phyloP scores from a whole-genome alignment of 768 basidiomycete genomes.

The Tulasnella sp. region DNA sequence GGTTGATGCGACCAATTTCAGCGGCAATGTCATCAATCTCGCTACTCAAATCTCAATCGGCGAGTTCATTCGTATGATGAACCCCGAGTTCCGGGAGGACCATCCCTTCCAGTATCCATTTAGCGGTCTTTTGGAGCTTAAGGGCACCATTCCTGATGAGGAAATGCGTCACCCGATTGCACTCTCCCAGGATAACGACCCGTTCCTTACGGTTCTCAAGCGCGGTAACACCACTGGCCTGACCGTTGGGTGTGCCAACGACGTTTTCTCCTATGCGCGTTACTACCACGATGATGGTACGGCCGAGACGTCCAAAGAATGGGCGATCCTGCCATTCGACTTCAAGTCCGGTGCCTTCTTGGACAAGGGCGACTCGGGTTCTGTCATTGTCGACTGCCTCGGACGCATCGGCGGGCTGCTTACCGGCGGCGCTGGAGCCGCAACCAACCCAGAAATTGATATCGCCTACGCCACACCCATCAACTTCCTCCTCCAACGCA shows the following conservation, averaged over 20 bases:
- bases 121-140: slow-evolving; percentile 21
- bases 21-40: slow-evolving; percentile 22
- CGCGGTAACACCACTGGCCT: slow-evolving; percentile 22
- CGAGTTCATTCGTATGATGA: slow-evolving; percentile 1
- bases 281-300: slow-evolving; percentile 19
- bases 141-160: slow-evolving; percentile 22
- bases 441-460: neutral
- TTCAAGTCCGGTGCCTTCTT: slow-evolving; percentile 9
- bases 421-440: slow-evolving; percentile 1
- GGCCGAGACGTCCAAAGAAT: slow-evolving; percentile 1
- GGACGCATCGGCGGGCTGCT: slow-evolving; percentile 7
- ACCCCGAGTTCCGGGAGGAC: neutral
- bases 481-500: neutral
- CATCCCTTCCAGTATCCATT: slow-evolving; percentile 24
- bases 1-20: slow-evolving; percentile 21
- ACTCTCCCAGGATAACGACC: slow-evolving; percentile 22
- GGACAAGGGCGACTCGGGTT: slow-evolving; percentile 2
- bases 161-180: slow-evolving; percentile 22
- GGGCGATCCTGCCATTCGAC: neutral
- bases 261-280: slow-evolving; percentile 22
- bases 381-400: slow-evolving; percentile 2
- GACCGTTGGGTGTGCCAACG: slow-evolving; percentile 23
- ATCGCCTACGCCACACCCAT: slow-evolving; percentile 7
- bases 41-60: neutral
- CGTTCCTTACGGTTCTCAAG: slow-evolving; percentile 23